Conservation (phyloP, 805 yeast species). For the Zygosaccharomyces gambellarensis region DNA sequence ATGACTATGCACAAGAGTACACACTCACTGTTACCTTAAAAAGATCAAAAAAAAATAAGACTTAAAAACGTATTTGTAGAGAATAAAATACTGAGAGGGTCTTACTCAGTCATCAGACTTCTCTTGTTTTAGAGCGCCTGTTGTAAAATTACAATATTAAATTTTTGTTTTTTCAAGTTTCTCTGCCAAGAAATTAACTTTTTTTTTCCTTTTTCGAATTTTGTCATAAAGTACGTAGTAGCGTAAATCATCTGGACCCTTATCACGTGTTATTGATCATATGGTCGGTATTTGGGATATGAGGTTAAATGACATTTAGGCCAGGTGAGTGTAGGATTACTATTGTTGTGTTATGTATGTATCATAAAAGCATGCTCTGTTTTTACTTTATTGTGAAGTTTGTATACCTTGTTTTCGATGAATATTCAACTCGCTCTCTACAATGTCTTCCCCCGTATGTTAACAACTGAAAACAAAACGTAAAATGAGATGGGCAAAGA, state of each 20-base stretch:
- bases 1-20: background rate
- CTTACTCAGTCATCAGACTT: background rate
- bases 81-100: background rate
- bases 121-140: background rate
- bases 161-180: background rate
- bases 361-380: too few species aligned
- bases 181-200: background rate
- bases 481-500: too few species aligned
- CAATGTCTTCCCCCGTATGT: too few species aligned
- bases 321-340: too few species aligned
- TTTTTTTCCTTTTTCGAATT: background rate
- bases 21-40: background rate
- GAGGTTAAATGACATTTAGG: too few species aligned
- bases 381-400: background rate
- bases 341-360: too few species aligned
- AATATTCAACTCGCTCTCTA: too few species aligned
- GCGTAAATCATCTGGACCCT: background rate
- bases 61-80: too few species aligned
- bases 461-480: too few species aligned
- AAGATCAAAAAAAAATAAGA: background rate
- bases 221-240: background rate
- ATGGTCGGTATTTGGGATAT: background rate
- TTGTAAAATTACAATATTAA: background rate
- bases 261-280: too few species aligned
- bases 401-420: background rate